Percentiles rank a stretch among this genome's conserved stretches.
Conservation (phyloP, 805 yeast genomes). For the Metschnikowia similis region DNA sequence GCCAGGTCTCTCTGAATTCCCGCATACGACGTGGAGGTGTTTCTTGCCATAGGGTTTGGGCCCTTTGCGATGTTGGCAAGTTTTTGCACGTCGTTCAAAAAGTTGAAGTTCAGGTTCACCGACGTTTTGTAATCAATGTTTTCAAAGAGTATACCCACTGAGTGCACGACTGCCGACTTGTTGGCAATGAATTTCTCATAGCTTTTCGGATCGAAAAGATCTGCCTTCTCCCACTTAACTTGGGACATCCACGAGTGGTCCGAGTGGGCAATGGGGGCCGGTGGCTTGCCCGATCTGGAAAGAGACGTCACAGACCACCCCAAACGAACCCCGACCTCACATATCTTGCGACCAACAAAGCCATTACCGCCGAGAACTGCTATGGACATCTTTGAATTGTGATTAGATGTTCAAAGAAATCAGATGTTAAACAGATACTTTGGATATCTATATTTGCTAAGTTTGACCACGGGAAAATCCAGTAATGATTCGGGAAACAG, state of each 20-base stretch:
- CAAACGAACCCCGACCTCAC: constrained; percentile 57
- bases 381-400: constrained; percentile 24
- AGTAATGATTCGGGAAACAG: not conserved
- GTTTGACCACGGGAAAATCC: not conserved
- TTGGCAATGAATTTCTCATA: constrained; percentile 46
- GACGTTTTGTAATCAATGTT: constrained; percentile 62
- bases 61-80: constrained; percentile 39
- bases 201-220: constrained; percentile 61
- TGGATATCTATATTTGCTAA: not conserved
- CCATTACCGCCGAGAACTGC: constrained; percentile 90
- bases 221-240: constrained; percentile 65
- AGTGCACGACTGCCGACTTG: constrained; percentile 71
- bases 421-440: not conserved
- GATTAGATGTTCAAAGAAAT: not conserved
- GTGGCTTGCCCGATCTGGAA: constrained; percentile 59
- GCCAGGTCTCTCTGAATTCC: constrained; percentile 71
- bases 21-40: constrained; percentile 48
- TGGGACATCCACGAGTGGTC: constrained; percentile 45
- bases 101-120: constrained; percentile 38
- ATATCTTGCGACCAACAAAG: constrained; percentile 64
- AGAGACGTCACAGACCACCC: constrained; percentile 69
- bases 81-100: constrained; percentile 28
- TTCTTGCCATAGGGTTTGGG: constrained; percentile 58
- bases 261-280: constrained; percentile 21
- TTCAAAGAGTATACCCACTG: constrained; percentile 74